These are phyloP conservation scores for Myrmaecium sp. DNA, from an alignment of 2,329 filamentous ascomycete species.

Conservation along the genomic window DNA sequence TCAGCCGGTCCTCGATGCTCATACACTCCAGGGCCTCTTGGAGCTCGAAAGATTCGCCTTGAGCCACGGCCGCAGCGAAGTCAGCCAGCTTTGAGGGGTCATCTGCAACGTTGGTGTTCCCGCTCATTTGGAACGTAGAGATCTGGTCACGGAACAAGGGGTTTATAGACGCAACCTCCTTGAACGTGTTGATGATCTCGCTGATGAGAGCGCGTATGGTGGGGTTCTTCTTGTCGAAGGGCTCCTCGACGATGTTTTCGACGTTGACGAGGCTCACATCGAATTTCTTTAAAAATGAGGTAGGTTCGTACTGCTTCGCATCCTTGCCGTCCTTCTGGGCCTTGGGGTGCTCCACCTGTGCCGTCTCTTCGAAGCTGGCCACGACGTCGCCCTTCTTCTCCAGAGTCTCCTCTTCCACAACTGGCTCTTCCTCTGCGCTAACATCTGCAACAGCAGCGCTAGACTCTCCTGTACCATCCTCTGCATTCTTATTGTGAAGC, in stretches of 20 bases:
- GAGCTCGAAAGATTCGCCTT: slow-evolving; percentile 72
- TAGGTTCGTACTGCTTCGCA: slow-evolving; percentile 59
- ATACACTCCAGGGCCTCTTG: slow-evolving; percentile 81
- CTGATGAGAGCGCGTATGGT: slow-evolving; percentile 85
- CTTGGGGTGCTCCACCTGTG: slow-evolving; percentile 37
- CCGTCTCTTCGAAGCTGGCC: slow-evolving; percentile 83
- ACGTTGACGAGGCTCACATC: slow-evolving; percentile 90
- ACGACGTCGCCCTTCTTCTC: slow-evolving; percentile 88
- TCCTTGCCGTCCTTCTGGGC: too few relatives aligned
- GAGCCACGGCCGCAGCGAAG: slow-evolving; percentile 89
- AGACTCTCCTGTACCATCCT: too few relatives aligned
- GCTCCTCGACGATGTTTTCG: slow-evolving; percentile 78
- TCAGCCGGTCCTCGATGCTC: slow-evolving; percentile 81
- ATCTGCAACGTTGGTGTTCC: slow-evolving; percentile 82
- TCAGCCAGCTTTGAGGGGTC: slow-evolving; percentile 92
- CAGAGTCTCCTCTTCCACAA: slow-evolving; percentile 34
- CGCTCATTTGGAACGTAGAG: slow-evolving; percentile 90
- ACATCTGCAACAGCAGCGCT: slow-evolving; percentile 6
- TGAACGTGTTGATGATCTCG: slow-evolving; percentile 98
- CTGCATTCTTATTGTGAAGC: slow-evolving; percentile 37
- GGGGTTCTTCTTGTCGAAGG: slow-evolving; percentile 76
- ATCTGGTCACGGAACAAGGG: slow-evolving; percentile 94
- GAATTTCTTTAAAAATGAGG: slow-evolving; percentile 79
- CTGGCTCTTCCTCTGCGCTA: slow-evolving; percentile 23
- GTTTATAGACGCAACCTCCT: slow-evolving; percentile 88